Conservation (phyloP, 345 rosid species). For the Citrus trifoliata region DNA sequence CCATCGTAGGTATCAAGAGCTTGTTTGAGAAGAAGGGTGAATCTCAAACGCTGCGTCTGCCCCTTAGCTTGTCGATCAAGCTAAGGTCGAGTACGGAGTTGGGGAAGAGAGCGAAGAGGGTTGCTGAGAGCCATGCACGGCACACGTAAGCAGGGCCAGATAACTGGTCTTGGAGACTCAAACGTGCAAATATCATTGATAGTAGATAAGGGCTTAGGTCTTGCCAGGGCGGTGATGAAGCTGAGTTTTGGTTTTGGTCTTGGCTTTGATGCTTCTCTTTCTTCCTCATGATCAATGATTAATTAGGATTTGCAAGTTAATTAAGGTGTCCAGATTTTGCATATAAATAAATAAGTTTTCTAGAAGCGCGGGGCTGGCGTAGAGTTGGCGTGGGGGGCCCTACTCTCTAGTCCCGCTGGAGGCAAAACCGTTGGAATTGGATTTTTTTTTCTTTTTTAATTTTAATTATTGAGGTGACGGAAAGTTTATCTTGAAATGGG, state of each 20-base stretch:
- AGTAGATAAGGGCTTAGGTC: conserved; percentile 1
- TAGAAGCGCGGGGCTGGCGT: too few relatives aligned
- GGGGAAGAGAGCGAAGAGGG: neutral
- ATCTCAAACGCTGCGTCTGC: conserved; percentile 5
- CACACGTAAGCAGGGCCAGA: conserved; percentile 10
- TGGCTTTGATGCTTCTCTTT: neutral
- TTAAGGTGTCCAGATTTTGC: too few relatives aligned
- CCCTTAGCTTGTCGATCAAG: conserved; percentile 1
- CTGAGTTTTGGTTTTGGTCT: neutral
- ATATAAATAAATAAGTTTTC: too few relatives aligned
- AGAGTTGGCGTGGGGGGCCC: too few relatives aligned
- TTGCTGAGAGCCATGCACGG: conserved; percentile 16
- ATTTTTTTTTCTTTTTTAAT: too few relatives aligned
- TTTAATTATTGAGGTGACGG: too few relatives aligned
- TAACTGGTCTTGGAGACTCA: conserved; percentile 9
- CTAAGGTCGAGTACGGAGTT: conserved; percentile 13
- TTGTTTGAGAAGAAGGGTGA: neutral
- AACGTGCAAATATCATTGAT: conserved; percentile 6
- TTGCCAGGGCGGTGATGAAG: conserved; percentile 4
- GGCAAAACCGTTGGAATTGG: too few relatives aligned
- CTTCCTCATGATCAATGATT: neutral
- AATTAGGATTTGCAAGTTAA: too few relatives aligned
- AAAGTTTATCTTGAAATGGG: too few relatives aligned
- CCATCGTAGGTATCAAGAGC: neutral
- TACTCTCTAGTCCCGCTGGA: too few relatives aligned